These are phyloP conservation scores for Aegilops speltoides DNA, from an alignment of 176 grass and related monocot genomes.

Conservation along the genomic window DNA sequence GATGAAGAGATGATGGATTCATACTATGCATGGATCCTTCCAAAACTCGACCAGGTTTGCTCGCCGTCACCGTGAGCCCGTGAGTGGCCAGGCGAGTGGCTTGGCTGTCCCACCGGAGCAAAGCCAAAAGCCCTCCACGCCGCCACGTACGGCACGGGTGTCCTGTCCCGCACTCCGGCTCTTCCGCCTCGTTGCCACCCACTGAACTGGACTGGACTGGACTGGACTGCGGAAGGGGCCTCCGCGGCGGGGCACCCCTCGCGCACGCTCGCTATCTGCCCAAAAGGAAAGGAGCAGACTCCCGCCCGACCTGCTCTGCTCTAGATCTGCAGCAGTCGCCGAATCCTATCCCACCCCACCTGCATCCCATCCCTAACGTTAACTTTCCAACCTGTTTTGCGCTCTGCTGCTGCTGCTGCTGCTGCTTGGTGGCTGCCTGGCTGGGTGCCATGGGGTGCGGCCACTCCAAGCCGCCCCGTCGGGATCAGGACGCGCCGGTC, in stretches of 20 bases:
- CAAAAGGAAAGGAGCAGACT: neutral
- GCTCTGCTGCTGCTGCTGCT: neutral
- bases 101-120: neutral
- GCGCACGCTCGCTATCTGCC: neutral
- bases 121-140: constrained; percentile 12
- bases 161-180: constrained; percentile 12
- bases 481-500: constrained; percentile 34
- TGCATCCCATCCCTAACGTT: neutral
- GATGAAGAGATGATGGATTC: neutral
- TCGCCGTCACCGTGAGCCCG: neutral
- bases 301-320: neutral
- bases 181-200: neutral
- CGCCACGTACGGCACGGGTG: neutral
- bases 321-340: neutral
- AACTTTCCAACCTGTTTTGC: neutral
- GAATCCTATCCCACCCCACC: constrained; percentile 25
- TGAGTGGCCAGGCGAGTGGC: neutral
- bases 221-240: no score
- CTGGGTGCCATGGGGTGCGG: constrained; percentile 60
- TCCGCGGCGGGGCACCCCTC: neutral
- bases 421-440: neutral
- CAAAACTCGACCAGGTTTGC: neutral
- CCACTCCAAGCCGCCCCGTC: constrained; percentile 36
- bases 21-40: neutral
- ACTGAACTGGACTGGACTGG: no score